Percentiles rank a stretch among this genome's conserved stretches.
Conservation (phyloP, 2,329 filamentous ascomycete species). For the Botryosphaeria agaves region DNA sequence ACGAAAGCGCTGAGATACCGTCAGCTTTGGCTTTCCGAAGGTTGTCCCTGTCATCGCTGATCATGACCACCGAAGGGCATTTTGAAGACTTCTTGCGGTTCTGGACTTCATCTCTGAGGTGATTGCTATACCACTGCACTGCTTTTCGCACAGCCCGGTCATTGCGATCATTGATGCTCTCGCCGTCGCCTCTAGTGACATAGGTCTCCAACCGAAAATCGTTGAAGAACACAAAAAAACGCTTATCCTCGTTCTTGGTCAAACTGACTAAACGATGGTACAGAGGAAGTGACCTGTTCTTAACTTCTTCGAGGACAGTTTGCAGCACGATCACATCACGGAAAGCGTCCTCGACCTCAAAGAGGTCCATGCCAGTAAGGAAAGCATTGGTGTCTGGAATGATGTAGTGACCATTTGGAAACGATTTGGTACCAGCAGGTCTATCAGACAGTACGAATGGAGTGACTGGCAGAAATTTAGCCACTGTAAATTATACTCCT, state of each 20-base stretch:
- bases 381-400: conserved; percentile 94
- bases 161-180: conserved; percentile 92
- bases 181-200: conserved; percentile 53
- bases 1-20: conserved; percentile 48
- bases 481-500: no score
- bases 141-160: conserved; percentile 78
- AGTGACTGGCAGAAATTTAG: conserved; percentile 48
- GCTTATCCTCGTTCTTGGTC: conserved; percentile 90
- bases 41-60: conserved; percentile 85
- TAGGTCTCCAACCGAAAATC: conserved; percentile 92
- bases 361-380: conserved; percentile 89
- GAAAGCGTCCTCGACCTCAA: conserved; percentile 81
- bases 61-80: conserved; percentile 71
- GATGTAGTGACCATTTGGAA: conserved; percentile 79
- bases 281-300: conserved; percentile 80
- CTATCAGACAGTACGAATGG: conserved; percentile 81
- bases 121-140: conserved; percentile 77
- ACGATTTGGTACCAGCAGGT: conserved; percentile 67
- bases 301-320: conserved; percentile 89
- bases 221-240: conserved; percentile 98
- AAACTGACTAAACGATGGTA: conserved; percentile 86
- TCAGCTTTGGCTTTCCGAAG: conserved; percentile 66
- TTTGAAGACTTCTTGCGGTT: conserved; percentile 30
- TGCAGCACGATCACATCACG: conserved; percentile 95
- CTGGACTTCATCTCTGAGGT: conserved; percentile 49